Conservation (phyloP, 164 flowering plant species). For the Tetracentron sinense region DNA sequence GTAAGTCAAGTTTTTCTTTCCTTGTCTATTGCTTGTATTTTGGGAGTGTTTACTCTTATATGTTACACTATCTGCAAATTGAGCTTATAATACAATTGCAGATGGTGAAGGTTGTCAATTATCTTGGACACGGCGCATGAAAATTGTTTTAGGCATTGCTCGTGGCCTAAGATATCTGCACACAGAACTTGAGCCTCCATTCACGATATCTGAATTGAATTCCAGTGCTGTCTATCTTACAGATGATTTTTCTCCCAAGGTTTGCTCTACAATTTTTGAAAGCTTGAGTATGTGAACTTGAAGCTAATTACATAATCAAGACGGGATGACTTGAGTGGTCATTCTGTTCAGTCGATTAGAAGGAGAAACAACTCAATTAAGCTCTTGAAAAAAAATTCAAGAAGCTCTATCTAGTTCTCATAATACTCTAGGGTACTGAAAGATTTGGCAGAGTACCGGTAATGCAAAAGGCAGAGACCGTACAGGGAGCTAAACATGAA, state of each 20-base stretch:
- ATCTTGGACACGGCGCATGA: slow-evolving; percentile 91
- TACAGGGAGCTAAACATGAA: too few species aligned
- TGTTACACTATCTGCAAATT: slow-evolving; percentile 7
- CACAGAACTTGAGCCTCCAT: slow-evolving; percentile 73
- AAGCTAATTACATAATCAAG: background rate
- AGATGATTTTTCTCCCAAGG: slow-evolving; percentile 94
- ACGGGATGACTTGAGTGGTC: background rate
- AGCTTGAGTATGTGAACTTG: background rate
- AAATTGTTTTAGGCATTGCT: slow-evolving; percentile 76
- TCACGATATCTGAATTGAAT: slow-evolving; percentile 67
- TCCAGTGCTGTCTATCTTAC: slow-evolving; percentile 81
- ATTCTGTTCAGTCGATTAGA: background rate
- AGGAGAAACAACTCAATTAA: too few species aligned
- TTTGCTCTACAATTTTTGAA: slow-evolving; percentile 12
- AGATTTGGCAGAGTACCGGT: too few species aligned
- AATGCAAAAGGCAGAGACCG: too few species aligned
- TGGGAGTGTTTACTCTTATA: background rate
- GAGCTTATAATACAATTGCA: slow-evolving; percentile 23
- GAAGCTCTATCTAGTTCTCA: too few species aligned
- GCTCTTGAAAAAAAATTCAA: too few species aligned
- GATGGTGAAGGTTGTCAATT: slow-evolving; percentile 86
- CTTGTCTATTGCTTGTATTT: background rate
- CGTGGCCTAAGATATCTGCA: slow-evolving; percentile 86
- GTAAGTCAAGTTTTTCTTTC: slow-evolving; percentile 39
- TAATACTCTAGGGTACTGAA: too few species aligned